Percentiles rank a stretch among this genome's conserved stretches.
Conservation (phyloP, 2,329 filamentous ascomycete species). For the Ceratocystiopsis minuta region DNA sequence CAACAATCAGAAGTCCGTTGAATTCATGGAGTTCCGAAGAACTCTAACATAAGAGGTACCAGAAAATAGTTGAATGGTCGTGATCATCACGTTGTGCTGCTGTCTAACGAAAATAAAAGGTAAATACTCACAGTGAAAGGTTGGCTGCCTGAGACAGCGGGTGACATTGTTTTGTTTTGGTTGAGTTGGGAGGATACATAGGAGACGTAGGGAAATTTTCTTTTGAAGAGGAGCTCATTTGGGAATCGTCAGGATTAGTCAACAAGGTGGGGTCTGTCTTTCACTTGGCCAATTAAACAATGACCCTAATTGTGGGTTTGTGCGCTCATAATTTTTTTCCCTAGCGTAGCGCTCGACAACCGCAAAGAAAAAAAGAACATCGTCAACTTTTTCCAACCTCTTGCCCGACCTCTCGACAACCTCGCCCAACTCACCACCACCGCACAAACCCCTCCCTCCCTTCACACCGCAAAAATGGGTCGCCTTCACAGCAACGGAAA, state of each 20-base stretch:
- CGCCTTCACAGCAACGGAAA: slow-evolving; percentile 99
- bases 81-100: slow-evolving; percentile 48
- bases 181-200: too few relatives aligned
- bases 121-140: slow-evolving; percentile 1
- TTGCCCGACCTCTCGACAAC: slow-evolving; percentile 10
- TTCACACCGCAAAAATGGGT: slow-evolving; percentile 54
- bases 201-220: too few relatives aligned
- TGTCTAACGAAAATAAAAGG: neutral
- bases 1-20: slow-evolving; percentile 61
- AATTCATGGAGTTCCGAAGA: slow-evolving; percentile 53
- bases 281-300: neutral
- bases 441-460: slow-evolving; percentile 12
- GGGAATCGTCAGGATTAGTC: neutral
- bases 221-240: too few relatives aligned
- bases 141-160: too few relatives aligned
- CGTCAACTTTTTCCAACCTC: slow-evolving; percentile 7
- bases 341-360: neutral
- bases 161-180: too few relatives aligned
- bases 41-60: slow-evolving; percentile 95
- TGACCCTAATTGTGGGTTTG: neutral
- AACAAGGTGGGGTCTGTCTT: neutral
- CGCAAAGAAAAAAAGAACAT: slow-evolving; percentile 2
- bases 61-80: slow-evolving; percentile 52
- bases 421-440: slow-evolving; percentile 15
- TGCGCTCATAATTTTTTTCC: neutral